These are phyloP conservation scores for Marasmius sp. DNA, from an alignment of 1,284 basidiomycete genomes.

Conservation along the genomic window DNA sequence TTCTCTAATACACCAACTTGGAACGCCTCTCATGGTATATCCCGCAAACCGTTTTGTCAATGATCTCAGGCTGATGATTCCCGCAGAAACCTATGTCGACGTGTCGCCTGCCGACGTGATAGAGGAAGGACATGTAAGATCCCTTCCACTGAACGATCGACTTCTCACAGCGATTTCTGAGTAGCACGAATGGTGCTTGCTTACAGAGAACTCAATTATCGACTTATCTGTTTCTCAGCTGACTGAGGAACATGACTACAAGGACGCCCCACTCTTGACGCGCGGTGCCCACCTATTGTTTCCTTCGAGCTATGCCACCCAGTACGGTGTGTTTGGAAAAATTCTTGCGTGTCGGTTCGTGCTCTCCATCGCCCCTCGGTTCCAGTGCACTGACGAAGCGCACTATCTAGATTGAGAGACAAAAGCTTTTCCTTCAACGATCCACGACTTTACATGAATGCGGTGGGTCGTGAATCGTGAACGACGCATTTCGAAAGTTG, in stretches of 20 bases:
- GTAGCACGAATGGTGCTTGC: neutral
- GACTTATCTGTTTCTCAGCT: conserved; percentile 1
- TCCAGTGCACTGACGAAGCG: neutral
- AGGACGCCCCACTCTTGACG: conserved; percentile 56
- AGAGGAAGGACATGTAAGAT: neutral
- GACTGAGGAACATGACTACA: conserved; percentile 39
- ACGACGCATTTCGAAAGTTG: neutral
- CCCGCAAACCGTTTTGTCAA: neutral
- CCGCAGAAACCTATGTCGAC: neutral
- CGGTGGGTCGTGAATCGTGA: conserved; percentile 34
- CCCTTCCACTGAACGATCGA: neutral
- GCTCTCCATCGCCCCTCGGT: neutral
- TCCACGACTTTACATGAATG: conserved; percentile 59
- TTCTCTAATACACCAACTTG: neutral
- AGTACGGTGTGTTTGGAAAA: conserved; percentile 60
- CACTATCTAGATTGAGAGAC: conserved; percentile 30
- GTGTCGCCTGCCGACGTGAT: neutral
- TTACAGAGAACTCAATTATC: neutral
- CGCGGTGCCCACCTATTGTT: conserved; percentile 45
- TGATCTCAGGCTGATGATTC: neutral
- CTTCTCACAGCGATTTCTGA: neutral
- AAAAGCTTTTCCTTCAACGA: conserved; percentile 33
- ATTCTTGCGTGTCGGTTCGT: conserved; percentile 45
- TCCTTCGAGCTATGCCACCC: conserved; percentile 34
- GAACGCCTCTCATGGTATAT: neutral